These are phyloP conservation scores for Anthoceros angustus DNA, from an alignment of 225 moss, liverwort and hornwort genomes.

Conservation along the genomic window DNA sequence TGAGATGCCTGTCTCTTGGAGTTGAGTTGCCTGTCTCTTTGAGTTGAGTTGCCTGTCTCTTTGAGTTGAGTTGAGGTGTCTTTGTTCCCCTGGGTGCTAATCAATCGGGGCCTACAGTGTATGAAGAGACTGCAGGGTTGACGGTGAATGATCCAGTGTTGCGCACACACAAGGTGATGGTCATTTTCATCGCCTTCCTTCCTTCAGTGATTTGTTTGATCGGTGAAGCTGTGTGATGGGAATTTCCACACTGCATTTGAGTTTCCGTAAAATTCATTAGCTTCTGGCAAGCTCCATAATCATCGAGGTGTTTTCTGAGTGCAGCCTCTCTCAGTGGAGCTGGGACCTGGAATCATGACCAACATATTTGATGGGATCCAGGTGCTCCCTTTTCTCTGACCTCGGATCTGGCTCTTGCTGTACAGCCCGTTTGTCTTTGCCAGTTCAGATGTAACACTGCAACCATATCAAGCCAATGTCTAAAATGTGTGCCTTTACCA, in stretches of 20 bases:
- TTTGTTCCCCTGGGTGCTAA: neutral
- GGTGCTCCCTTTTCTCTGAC: conserved; percentile 11
- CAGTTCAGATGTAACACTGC: neutral
- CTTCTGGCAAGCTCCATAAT: neutral
- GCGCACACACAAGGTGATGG: conserved; percentile 59
- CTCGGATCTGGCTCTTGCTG: neutral
- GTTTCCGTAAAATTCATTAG: neutral
- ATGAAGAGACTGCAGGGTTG: conserved; percentile 94
- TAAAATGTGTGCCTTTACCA: neutral
- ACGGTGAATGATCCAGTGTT: conserved; percentile 86
- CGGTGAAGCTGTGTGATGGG: neutral
- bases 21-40: too few species aligned
- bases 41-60: too few species aligned
- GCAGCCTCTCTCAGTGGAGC: conserved; percentile 91
- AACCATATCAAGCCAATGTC: neutral
- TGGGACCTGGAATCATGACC: conserved; percentile 92
- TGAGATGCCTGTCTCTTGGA: too few species aligned
- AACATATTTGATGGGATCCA: conserved; percentile 99
- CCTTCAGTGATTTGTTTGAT: neutral
- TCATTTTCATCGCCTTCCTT: neutral
- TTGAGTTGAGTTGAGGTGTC: too few species aligned
- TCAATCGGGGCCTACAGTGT: conserved; percentile 28
- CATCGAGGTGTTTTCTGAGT: neutral
- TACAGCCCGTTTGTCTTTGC: neutral
- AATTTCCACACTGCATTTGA: too few species aligned